Evolutionary conservation across 805 yeast species (phyloP), one percentile per base, ranked within the genome.

Genomic region (Lipomyces anomalus): DNA sequence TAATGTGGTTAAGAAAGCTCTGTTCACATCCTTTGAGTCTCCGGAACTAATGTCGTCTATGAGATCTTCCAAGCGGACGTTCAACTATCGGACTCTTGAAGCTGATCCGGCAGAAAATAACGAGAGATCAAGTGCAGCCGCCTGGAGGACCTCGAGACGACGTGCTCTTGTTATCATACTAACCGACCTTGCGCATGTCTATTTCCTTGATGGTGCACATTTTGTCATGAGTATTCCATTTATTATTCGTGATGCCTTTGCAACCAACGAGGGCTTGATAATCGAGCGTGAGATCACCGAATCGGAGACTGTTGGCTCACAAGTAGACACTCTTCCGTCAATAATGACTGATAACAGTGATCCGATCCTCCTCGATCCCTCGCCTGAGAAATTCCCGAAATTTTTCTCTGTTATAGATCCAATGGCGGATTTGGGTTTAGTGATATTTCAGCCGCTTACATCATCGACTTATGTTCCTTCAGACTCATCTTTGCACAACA

Each of bases 341-440:
- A n/a, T n/a, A n/a, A n/a, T n/a, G n/a, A n/a, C n/a, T n/a, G n/a
- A n/a, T n/a, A n/a, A n/a, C n/a, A n/a, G n/a, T n/a, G n/a, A n/a
- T n/a, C n/a, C n/a, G n/a, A n/a, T n/a, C n/a, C n/a, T n/a, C n/a
- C n/a, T n/a, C n/a, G n/a, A n/a, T n/a, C n/a, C n/a, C n/a, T n/a
- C n/a, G n/a, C n/a, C n/a, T n/a, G n/a, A n/a, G 3, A 26, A 24
- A 29, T 46, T 44, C 22, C 61, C 60, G 2, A 63, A 67, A 42
- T 82, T 84, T 54, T 68, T 86, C 43, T 79, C 94, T 0, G 60
- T 87, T 47, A 71, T 79, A 1, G 94, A 85, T 59, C 90, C 95
- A 0, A 66, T 82, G 49, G 75, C 78, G 1, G 92, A 85, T 3
- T 71, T 84, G 46, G 87, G 95, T 2, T 67, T 78, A 3, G 74